phyloP scores from a whole-genome alignment of 164 flowering plant species.

The Pachysandra terminalis region DNA sequence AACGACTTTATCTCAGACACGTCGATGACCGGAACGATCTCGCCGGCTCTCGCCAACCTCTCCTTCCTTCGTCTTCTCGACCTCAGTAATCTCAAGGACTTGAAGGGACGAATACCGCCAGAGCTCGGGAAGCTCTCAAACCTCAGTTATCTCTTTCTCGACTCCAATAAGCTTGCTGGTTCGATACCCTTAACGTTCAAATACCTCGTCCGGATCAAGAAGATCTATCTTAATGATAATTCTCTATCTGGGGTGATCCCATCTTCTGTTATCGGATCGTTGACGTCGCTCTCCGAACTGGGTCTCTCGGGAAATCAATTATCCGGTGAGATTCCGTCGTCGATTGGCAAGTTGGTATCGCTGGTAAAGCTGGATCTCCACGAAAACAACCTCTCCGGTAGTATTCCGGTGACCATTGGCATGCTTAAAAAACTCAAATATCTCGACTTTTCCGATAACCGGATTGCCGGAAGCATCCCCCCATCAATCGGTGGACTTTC shows the following conservation, averaged over 20 bases:
- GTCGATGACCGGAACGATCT: conserved; percentile 53
- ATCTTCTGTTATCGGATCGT: conserved; percentile 18
- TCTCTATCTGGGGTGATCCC: conserved; percentile 40
- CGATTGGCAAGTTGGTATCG: conserved; percentile 30
- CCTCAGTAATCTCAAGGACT: conserved; percentile 48
- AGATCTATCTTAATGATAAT: conserved; percentile 43
- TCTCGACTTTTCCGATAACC: conserved; percentile 51
- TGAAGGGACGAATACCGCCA: conserved; percentile 53
- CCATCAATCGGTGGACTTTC: conserved; percentile 41
- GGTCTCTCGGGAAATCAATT: conserved; percentile 47
- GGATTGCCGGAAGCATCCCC: conserved; percentile 49
- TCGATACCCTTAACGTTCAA: conserved; percentile 41
- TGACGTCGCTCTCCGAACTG: conserved; percentile 31
- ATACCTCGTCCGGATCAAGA: conserved; percentile 31
- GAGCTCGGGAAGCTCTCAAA: conserved; percentile 44
- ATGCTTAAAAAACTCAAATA: conserved; percentile 30
- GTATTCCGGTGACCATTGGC: conserved; percentile 48
- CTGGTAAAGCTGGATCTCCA: conserved; percentile 39
- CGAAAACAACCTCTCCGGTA: conserved; percentile 40
- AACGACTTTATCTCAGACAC: conserved; percentile 40
- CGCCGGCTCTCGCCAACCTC: conserved; percentile 52
- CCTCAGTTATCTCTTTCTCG: conserved; percentile 38
- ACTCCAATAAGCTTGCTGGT: conserved; percentile 49
- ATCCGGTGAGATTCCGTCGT: conserved; percentile 44
- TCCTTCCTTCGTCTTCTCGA: conserved; percentile 43